Evolutionary conservation across 805 yeast species (phyloP).

Genomic region (Ogataea methylovora): DNA sequence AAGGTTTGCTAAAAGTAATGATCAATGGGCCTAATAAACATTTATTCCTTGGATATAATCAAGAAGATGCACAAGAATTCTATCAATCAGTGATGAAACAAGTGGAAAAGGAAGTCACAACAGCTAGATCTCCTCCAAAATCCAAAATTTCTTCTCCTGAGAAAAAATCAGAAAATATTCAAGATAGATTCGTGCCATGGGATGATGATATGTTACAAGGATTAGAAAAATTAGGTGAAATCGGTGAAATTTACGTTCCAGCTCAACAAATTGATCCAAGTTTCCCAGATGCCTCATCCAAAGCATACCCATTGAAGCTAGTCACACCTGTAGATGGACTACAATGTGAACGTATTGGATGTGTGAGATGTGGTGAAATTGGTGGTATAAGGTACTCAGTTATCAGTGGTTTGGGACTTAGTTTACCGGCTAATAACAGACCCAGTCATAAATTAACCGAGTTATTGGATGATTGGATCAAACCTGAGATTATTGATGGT

Average conservation of each 20-base stretch:
- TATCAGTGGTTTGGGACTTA: conserved; percentile 64
- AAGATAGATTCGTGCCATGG: conserved; percentile 14
- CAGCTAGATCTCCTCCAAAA: conserved; percentile 12
- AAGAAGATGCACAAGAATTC: conserved; percentile 95
- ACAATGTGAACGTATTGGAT: conserved; percentile 83
- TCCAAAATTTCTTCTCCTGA: conserved; percentile 6
- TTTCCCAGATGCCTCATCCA: conserved; percentile 32
- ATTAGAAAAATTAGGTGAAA: conserved; percentile 42
- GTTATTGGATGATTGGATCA: conserved; percentile 57
- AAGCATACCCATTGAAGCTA: conserved; percentile 46
- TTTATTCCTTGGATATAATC: conserved; percentile 77
- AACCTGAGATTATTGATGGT: conserved; percentile 82
- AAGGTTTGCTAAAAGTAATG: conserved; percentile 55
- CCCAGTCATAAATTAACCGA: conserved; percentile 39
- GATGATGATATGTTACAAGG: conserved; percentile 24
- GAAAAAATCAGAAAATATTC: conserved; percentile 18
- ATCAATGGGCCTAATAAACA: conserved; percentile 72
- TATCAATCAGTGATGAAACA: conserved; percentile 72
- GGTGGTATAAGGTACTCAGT: conserved; percentile 87
- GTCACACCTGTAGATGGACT: conserved; percentile 91
- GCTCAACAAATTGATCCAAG: conserved; percentile 75
- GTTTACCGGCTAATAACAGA: conserved; percentile 46
- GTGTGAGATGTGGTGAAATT: conserved; percentile 84
- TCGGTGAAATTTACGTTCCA: conserved; percentile 64
- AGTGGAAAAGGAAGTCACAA: conserved; percentile 50